Evolutionary conservation across 768 basidiomycete genomes (phyloP).

Genomic region (Pleurotus djamor): DNA sequence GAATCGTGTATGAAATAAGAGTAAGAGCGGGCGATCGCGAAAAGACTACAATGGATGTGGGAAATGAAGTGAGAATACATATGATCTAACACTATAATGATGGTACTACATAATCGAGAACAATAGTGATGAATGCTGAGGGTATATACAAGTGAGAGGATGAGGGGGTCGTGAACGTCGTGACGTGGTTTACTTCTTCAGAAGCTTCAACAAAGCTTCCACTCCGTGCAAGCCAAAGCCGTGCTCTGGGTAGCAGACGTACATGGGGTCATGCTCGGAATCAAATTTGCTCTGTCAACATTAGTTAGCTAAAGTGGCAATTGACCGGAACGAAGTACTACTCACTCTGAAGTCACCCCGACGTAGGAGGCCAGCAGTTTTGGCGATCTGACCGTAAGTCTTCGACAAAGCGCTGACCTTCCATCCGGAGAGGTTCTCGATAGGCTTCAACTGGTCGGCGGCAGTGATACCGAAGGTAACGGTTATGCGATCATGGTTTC

Average conservation of each 20-base stretch:
- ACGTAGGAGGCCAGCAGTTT: constrained; percentile 34
- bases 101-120: neutral
- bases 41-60: neutral
- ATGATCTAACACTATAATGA: neutral
- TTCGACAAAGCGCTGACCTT: constrained; percentile 40
- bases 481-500: constrained; percentile 19
- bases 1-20: no score
- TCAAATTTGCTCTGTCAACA: constrained; percentile 41
- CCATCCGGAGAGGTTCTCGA: constrained; percentile 45
- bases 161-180: neutral
- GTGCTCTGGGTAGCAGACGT: constrained; percentile 48
- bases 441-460: constrained; percentile 32
- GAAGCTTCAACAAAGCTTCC: constrained; percentile 36
- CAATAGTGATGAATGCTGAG: neutral
- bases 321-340: neutral
- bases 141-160: neutral
- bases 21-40: no score
- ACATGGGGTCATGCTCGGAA: constrained; percentile 38
- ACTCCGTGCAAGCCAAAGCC: constrained; percentile 46
- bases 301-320: neutral
- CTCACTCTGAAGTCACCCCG: constrained; percentile 44
- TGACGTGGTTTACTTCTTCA: constrained; percentile 28
- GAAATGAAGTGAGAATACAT: neutral
- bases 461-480: constrained; percentile 52
- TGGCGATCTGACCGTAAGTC: constrained; percentile 38